Percentiles rank a stretch among this genome's conserved stretches.
These are phyloP conservation scores for Phytophthora podocarpi DNA, from an alignment of 352 stramenopile genomes.

Conservation along the genomic window DNA sequence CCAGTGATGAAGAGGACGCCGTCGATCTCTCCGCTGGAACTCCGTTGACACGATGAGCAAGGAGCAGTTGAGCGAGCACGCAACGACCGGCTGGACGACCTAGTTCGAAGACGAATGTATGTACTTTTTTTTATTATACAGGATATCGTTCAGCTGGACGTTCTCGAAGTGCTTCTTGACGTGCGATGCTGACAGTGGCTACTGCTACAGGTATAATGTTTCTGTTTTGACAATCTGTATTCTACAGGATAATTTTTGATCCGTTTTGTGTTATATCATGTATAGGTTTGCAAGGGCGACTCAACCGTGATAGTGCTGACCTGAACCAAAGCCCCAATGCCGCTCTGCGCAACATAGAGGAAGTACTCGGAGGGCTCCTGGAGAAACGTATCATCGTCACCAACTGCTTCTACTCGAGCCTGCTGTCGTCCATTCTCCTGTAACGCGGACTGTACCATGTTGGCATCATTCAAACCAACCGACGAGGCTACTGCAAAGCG, in stretches of 20 bases:
- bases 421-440: neutral
- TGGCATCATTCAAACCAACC: neutral
- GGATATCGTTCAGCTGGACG: neutral
- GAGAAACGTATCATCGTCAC: neutral
- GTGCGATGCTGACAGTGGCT: neutral
- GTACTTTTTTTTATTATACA: conserved; percentile 1
- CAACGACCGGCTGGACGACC: neutral
- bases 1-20: conserved; percentile 3
- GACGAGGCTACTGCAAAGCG: neutral
- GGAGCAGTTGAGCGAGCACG: conserved; percentile 4
- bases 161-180: conserved; percentile 4
- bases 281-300: neutral
- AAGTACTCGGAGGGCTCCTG: neutral
- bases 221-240: neutral
- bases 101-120: neutral
- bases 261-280: neutral
- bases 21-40: no score
- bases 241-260: neutral
- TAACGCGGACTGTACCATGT: neutral
- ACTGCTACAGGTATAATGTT: neutral
- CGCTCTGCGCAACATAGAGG: conserved; percentile 6
- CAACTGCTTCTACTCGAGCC: neutral
- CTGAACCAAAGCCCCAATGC: neutral
- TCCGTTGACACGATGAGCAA: conserved; percentile 9
- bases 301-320: neutral